phyloP scores from a whole-genome alignment of 1,284 basidiomycete species.

The Puccinia novopanici region DNA sequence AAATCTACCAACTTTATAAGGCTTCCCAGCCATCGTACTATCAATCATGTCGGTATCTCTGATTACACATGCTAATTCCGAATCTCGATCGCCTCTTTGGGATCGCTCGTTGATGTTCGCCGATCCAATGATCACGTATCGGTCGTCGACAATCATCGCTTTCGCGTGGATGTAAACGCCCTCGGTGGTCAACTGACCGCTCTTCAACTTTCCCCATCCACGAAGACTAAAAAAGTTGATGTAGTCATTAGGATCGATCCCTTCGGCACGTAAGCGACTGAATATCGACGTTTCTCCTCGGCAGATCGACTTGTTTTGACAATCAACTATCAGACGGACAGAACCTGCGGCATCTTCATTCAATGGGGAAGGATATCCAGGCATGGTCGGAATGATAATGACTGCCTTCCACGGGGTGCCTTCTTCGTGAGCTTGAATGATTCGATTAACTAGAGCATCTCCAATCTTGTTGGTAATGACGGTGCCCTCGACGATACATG shows the following conservation, averaged over 20 bases:
- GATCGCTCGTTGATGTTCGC: constrained; percentile 99
- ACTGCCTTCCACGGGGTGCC: constrained; percentile 85
- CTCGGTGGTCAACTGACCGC: constrained; percentile 83
- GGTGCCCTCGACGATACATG: constrained; percentile 83
- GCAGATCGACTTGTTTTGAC: constrained; percentile 84
- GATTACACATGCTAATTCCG: constrained; percentile 87
- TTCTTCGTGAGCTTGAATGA: constrained; percentile 83
- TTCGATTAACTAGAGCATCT: constrained; percentile 87
- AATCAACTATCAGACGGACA: constrained; percentile 87
- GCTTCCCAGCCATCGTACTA: constrained; percentile 88
- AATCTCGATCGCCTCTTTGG: constrained; percentile 92
- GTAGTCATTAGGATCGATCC: constrained; percentile 89
- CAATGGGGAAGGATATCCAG: constrained; percentile 90
- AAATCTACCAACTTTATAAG: constrained; percentile 93
- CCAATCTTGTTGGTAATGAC: constrained; percentile 91
- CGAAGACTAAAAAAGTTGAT: constrained; percentile 88
- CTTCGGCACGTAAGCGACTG: constrained; percentile 78
- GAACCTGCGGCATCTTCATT: constrained; percentile 90
- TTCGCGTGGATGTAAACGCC: constrained; percentile 82
- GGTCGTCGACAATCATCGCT: constrained; percentile 92
- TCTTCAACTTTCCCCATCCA: constrained; percentile 88
- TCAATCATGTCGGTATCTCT: constrained; percentile 92
- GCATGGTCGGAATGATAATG: constrained; percentile 86
- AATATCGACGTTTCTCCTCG: constrained; percentile 93
- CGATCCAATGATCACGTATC: constrained; percentile 95